These are phyloP conservation scores for Spinacia oleracea DNA, from an alignment of 179 eudicot species.

Conservation along the genomic window DNA sequence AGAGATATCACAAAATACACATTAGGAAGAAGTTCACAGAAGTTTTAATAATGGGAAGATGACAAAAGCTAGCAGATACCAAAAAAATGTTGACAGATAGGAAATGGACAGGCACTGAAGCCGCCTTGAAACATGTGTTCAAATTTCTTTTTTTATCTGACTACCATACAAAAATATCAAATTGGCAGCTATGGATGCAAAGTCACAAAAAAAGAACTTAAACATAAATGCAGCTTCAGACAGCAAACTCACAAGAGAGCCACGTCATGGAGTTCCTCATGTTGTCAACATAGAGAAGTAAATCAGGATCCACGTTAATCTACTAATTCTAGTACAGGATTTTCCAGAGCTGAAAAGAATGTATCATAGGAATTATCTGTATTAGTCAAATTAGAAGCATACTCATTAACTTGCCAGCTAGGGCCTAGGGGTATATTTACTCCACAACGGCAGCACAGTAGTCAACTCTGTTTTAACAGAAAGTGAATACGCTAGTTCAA, in stretches of 20 bases:
- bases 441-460: background rate
- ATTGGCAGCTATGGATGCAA: background rate
- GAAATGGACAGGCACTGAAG: background rate
- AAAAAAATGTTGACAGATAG: background rate
- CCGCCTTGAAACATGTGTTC: background rate
- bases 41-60: background rate
- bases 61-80: background rate
- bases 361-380: background rate
- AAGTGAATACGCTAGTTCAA: too few species aligned
- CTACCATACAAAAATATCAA: background rate
- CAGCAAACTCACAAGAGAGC: background rate
- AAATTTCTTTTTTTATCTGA: background rate
- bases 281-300: constrained; percentile 1
- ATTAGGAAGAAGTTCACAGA: constrained; percentile 1
- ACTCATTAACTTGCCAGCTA: background rate
- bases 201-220: background rate
- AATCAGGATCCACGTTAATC: background rate
- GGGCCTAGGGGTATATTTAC: background rate
- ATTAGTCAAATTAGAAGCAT: background rate
- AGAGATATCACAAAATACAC: constrained; percentile 15
- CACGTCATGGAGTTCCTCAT: background rate
- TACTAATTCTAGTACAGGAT: background rate
- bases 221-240: background rate
- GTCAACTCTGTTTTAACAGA: background rate
- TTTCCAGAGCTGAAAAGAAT: background rate